Percentiles rank a stretch among this genome's conserved stretches.
These are phyloP conservation scores for Aspergillus sp. DNA, from an alignment of 2,329 filamentous ascomycete species.

Conservation along the genomic window DNA sequence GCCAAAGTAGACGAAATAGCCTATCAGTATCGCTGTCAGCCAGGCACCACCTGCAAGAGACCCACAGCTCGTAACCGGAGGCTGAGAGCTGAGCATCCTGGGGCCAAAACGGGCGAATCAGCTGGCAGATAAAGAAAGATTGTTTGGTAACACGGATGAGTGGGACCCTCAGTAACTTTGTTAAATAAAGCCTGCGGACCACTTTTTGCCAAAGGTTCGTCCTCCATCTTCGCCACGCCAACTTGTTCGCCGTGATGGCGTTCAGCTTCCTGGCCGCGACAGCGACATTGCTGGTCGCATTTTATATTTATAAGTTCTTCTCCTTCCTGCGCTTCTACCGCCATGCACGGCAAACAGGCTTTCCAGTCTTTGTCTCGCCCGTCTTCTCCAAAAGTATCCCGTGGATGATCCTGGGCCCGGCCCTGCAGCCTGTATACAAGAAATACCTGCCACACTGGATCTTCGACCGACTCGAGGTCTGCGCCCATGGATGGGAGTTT, in stretches of 20 bases:
- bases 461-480: conserved; percentile 30
- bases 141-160: too few relatives aligned
- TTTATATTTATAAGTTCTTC: neutral
- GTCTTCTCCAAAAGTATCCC: conserved; percentile 26
- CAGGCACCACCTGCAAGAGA: too few relatives aligned
- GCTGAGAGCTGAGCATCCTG: too few relatives aligned
- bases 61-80: too few relatives aligned
- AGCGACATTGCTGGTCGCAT: neutral
- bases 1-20: too few relatives aligned
- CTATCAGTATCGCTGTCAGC: too few relatives aligned
- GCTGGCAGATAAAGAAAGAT: neutral
- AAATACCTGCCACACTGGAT: conserved; percentile 33
- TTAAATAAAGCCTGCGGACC: neutral
- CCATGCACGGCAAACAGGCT: conserved; percentile 30
- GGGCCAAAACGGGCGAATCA: neutral
- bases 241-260: neutral
- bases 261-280: neutral
- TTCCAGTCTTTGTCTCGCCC: conserved; percentile 32
- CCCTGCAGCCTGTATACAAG: conserved; percentile 25
- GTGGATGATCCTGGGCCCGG: conserved; percentile 35
- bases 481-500: conserved; percentile 42
- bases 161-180: too few relatives aligned
- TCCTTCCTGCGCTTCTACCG: conserved; percentile 20
- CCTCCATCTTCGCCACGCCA: too few relatives aligned
- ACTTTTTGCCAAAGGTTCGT: neutral